Base-by-base conservation (phyloP, 2,329 filamentous ascomycete species). In the Emydomyces testavorans region DNA sequence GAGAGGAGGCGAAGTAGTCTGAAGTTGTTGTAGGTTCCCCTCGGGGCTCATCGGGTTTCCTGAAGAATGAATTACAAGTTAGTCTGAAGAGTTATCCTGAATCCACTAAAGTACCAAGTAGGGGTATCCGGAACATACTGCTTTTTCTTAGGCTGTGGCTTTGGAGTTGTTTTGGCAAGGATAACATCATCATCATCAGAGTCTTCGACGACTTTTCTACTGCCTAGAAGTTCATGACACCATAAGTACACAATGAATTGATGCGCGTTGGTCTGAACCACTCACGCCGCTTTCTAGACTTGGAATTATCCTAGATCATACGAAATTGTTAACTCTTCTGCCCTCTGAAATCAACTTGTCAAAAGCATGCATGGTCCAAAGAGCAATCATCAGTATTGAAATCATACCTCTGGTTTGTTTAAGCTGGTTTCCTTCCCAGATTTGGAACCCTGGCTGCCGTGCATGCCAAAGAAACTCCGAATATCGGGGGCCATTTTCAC, bases 391-490 rank as follows among this genome's bases (percentile, higher is more conserved):
- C 13, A 35, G 6, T 13, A 15, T 34, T 45, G 23, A 24, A 42
- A 16, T 41, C 58, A 49, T 64, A 64, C 71, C 65, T 64, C 70
- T 58, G 41, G 41, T 49, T 65, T 65, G 55, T 67, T 65, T 38
- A 64, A 52, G 7, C 28, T 32, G 37, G 70, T 61, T 54, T 67
- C 56, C 58, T 54, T 50, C 47, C 65, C 65, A 51, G 76, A 72
- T 40, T 72, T 66, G 13, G 75, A 69, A 37, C 74, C 69, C 57
- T 75, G 72, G 54, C 76, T 74, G 44, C 79, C 78, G 65, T 88
- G 88, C 52, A 83, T 79, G 48, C 83, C 80, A 71, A 96, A 95
- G 68, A 95, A 96, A 58, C 75, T 87, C 61, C 89, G 78, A 60
- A 95, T 96, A 67, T 96, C 90, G 53, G 74, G 62, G 46, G 88